Percentiles rank a stretch among this genome's conserved stretches.
Conservation (phyloP, 164 flowering plant genomes). For the Berberis thunbergii region DNA sequence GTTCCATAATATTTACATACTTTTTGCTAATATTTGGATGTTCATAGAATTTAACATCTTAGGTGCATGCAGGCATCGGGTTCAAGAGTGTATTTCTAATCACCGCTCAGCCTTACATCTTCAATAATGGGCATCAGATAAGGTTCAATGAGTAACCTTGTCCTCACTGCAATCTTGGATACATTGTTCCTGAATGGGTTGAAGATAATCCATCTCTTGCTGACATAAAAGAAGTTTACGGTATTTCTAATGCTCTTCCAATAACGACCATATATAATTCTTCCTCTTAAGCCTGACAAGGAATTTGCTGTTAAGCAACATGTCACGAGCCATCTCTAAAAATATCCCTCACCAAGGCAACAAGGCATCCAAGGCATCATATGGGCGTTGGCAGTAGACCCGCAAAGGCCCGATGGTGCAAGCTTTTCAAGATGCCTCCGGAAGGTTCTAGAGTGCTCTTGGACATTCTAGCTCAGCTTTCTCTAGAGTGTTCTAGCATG, state of each 20-base stretch:
- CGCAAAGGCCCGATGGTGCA: no score
- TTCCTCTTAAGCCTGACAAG: conserved; percentile 59
- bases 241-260: conserved; percentile 31
- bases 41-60: no score
- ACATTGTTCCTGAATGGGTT: conserved; percentile 71
- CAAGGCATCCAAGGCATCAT: no score
- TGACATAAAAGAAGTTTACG: conserved; percentile 32
- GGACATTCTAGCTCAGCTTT: no score
- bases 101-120: conserved; percentile 47
- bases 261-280: conserved; percentile 35
- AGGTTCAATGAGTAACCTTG: conserved; percentile 46
- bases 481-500: no score
- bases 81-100: conserved; percentile 73
- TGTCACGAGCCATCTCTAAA: no score
- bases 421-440: no score
- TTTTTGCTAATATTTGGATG: no score
- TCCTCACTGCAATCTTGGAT: conserved; percentile 39
- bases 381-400: no score
- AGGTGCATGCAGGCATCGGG: conserved; percentile 45
- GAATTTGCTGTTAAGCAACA: conserved; percentile 43
- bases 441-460: no score
- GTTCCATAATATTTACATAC: no score
- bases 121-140: conserved; percentile 66
- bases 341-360: no score
- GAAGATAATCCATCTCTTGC: conserved; percentile 39